These are phyloP conservation scores for Naumovozyma castellii DNA, from an alignment of 805 yeast species.

Conservation along the genomic window DNA sequence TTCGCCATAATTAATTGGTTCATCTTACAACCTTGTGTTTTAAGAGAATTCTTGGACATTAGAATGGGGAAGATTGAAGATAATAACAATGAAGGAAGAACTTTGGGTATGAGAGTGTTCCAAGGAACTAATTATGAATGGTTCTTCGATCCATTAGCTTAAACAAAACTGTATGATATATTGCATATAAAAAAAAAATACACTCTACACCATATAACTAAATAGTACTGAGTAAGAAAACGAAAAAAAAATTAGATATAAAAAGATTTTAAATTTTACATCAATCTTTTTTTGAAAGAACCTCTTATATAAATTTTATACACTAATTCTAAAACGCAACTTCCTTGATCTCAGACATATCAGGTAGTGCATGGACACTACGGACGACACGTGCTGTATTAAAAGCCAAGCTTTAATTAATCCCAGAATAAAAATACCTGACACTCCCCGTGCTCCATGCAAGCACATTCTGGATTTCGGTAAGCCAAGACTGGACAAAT, in stretches of 20 bases:
- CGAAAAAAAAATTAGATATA: background rate
- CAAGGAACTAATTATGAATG: slow-evolving; percentile 37
- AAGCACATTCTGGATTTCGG: no score
- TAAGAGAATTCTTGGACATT: slow-evolving; percentile 23
- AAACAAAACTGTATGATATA: slow-evolving; percentile 4
- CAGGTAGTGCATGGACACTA: no score
- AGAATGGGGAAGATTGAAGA: slow-evolving; percentile 32
- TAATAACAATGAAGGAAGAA: slow-evolving; percentile 35
- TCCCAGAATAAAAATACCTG: no score
- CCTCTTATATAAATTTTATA: no score
- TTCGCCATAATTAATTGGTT: slow-evolving; percentile 35
- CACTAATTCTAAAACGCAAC: no score
- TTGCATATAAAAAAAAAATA: background rate
- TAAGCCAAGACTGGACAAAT: no score
- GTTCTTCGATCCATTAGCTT: slow-evolving; percentile 47
- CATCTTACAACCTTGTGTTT: slow-evolving; percentile 30
- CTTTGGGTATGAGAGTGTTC: slow-evolving; percentile 62
- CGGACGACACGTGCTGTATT: no score
- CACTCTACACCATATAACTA: background rate
- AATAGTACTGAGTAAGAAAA: background rate
- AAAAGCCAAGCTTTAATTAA: no score
- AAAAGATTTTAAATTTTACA: no score
- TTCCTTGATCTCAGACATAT: no score
- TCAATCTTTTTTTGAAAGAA: no score
- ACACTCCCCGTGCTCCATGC: no score